Evolutionary conservation across 441 rosid genomes (phyloP).

Genomic region (Brassica hybrid): DNA sequence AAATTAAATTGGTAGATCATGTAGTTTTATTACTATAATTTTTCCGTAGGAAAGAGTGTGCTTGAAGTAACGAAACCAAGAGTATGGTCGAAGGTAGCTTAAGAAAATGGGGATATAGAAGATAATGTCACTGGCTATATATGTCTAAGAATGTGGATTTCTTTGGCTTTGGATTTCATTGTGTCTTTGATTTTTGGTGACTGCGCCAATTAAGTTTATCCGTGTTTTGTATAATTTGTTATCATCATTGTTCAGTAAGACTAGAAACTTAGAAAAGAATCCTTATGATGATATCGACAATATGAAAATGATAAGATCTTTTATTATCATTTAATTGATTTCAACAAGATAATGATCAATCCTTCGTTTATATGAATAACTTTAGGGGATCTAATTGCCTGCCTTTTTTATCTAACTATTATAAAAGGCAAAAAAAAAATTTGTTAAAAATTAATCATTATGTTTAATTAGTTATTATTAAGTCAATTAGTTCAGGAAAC

Average conservation of each 20-base stretch:
- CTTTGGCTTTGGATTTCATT: conserved; percentile 18
- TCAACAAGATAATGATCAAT: conserved; percentile 27
- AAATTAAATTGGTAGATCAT: conserved; percentile 29
- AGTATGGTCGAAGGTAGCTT: conserved; percentile 60
- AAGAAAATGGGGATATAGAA: conserved; percentile 21
- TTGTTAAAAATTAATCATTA: conserved; percentile 6
- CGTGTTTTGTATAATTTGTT: conserved; percentile 16
- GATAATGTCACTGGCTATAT: conserved; percentile 24
- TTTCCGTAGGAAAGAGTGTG: conserved; percentile 47
- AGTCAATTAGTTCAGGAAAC: background rate
- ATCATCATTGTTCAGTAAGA: conserved; percentile 42
- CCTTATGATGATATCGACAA: conserved; percentile 42
- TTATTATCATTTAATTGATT: background rate
- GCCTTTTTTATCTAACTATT: conserved; percentile 10
- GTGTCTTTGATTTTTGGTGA: conserved; percentile 32
- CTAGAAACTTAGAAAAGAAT: conserved; percentile 32
- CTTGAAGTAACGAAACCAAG: conserved; percentile 61
- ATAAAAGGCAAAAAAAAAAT: background rate
- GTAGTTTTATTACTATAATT: conserved; percentile 3
- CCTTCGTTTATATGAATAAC: conserved; percentile 13
- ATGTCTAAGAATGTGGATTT: conserved; percentile 17
- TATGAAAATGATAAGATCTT: conserved; percentile 23
- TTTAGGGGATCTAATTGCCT: background rate
- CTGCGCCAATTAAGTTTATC: background rate
- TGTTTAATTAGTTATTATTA: conserved; percentile 13